These are phyloP conservation scores for Mucor ambiguus DNA, from an alignment of 371 early-diverging fungal species.

Conservation along the genomic window DNA sequence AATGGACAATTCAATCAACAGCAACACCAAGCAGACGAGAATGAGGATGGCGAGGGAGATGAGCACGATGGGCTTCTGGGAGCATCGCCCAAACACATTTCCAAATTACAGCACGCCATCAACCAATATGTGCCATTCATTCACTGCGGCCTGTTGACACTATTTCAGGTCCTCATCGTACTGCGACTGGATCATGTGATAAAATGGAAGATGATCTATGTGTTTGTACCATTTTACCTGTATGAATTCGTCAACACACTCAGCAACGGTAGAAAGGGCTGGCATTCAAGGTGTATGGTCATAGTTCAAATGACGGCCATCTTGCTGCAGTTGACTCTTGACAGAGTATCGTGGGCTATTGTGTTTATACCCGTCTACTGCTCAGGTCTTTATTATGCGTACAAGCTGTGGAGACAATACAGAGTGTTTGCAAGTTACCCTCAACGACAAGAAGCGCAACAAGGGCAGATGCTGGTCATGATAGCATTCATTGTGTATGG, in stretches of 20 bases:
- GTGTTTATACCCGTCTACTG: conserved; percentile 81
- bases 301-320: conserved; percentile 37
- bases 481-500: conserved; percentile 52
- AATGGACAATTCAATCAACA: conserved; percentile 9
- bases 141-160: conserved; percentile 33
- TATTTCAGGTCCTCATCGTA: conserved; percentile 57
- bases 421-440: conserved; percentile 43
- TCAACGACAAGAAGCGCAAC: conserved; percentile 49
- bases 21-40: conserved; percentile 27
- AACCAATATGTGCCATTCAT: conserved; percentile 24
- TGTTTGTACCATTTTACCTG: conserved; percentile 64
- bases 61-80: conserved; percentile 22
- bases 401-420: conserved; percentile 53
- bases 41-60: conserved; percentile 26
- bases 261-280: conserved; percentile 10
- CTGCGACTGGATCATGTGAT: conserved; percentile 43
- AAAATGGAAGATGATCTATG: conserved; percentile 43
- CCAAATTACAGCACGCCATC: conserved; percentile 1
- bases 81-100: neutral
- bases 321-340: conserved; percentile 44
- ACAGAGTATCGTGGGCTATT: conserved; percentile 58
- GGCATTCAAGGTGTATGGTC: neutral
- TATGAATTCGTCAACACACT: conserved; percentile 56
- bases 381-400: conserved; percentile 56
- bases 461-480: conserved; percentile 57